Conservation (phyloP, 495 filamentous ascomycete genomes). For the Arthonia radiata region DNA sequence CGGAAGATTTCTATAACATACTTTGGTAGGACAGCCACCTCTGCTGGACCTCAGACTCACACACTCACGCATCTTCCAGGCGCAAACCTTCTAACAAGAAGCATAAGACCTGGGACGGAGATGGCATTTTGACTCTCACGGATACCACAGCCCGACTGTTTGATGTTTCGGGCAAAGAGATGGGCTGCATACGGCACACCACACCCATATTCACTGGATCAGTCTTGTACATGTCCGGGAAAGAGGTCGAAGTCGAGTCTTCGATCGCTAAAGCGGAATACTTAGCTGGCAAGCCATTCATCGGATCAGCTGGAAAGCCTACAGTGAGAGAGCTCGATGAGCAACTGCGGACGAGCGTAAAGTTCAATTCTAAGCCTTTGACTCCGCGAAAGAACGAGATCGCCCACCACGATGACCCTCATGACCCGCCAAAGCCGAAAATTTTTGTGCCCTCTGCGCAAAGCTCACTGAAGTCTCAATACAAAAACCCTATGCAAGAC, state of each 20-base stretch:
- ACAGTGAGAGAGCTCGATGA: not conserved
- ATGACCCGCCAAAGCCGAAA: no score
- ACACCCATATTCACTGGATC: constrained; percentile 33
- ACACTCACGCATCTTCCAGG: no score
- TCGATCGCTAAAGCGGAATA: constrained; percentile 37
- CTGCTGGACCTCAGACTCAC: no score
- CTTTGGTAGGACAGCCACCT: no score
- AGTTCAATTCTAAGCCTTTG: not conserved
- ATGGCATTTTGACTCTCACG: constrained; percentile 36
- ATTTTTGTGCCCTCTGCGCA: no score
- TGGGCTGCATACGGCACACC: constrained; percentile 33
- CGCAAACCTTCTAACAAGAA: constrained; percentile 56
- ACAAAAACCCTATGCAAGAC: no score
- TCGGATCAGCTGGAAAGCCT: constrained; percentile 10
- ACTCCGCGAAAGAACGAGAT: no score
- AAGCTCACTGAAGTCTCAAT: no score
- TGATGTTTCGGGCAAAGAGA: constrained; percentile 39
- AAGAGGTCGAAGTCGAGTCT: constrained; percentile 50
- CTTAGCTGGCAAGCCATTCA: constrained; percentile 28
- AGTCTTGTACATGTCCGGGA: constrained; percentile 38
- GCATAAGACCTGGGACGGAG: constrained; percentile 75
- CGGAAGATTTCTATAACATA: no score
- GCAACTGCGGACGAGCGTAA: not conserved
- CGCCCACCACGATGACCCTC: no score
- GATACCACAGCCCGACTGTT: constrained; percentile 35